Evolutionary conservation across 2,329 filamentous ascomycete species (phyloP), one percentile per base, ranked within the genome.

Genomic region (Penicillium corylophilum): DNA sequence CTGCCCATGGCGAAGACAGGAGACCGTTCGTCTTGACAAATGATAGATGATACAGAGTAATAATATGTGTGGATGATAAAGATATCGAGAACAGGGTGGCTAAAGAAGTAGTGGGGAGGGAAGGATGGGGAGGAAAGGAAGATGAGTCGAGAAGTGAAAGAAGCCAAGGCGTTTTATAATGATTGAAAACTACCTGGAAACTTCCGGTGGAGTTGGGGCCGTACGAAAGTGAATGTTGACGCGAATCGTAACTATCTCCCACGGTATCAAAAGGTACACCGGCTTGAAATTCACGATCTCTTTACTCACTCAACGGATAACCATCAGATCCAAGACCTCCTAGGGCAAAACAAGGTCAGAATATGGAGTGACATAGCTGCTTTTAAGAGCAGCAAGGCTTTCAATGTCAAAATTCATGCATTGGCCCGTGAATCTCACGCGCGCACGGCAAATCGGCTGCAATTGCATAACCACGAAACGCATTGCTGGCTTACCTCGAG

Each of bases 1-100:
- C 60, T 53, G 23, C 63, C 46, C 63, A 68, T 64, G 6, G 40
- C 53, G 47, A 52, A 18, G 24, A 35, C 23, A 29, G 28, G 39
- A n/a, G 24, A 26, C n/a, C 3, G 4, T 15, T 50, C 38, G 15
- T 12, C 24, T 48, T 43, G 22, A 35, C 33, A 18, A 36, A 15
- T 35, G 33, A 16, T 41, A 41, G 2, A 26, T 7, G 23, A 16
- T 31, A 36, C 22, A 44, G 3, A 29, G 38, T 44, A 7, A 42
- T n/a, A n/a, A 33, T 23, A 35, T 46, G 44, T 26, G 39, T 24
- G 8, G 22, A 16, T 41, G n/a, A 26, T 26, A 41, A n/a, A 41
- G 39, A 41, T 23, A 26, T 5, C 9, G 31, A 33, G 28, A 40
- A 33, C 31, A 10, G n/a, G n/a, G 23, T 10, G 8, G 31, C 18